Evolutionary conservation across 441 rosid genomes (phyloP), one percentile per base, ranked within the genome.

Genomic region (Erodium moschatum): DNA sequence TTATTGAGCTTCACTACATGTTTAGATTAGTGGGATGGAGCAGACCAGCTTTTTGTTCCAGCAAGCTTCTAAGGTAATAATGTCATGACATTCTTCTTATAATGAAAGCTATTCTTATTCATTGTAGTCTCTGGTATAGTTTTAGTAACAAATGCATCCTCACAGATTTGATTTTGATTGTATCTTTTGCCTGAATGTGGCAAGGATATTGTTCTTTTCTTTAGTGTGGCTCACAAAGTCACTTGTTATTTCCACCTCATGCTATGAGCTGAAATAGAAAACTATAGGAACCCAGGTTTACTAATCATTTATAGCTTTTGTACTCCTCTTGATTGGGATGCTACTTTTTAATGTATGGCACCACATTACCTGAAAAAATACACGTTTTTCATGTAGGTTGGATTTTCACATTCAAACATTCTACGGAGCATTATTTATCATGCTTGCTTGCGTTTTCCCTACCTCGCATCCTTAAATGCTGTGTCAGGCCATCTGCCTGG

Each of bases 1-100:
- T 60, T 60, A 72, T 67, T 38, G 15, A 24, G 69, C 50, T 62
- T 33, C 69, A 31, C 29, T 50, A 18, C 15, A 63, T 64, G 71
- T 68, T 65, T 69, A 94, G 97, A 94, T 94, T 76, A 94, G 98
- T 81, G 98, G 97, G 72, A 91, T 94, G 98, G 97, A 94, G 82
- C 97, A 94, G 83, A 91, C 95, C 48, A 94, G 97, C 80, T 91
- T 91, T 78, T 84, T 94, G 66, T 94, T 91, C 84, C 98, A 91
- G 82, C 98, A 94, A 81, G 96, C 98, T 72, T 94, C 96, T 46
- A 91, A 94, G 98, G 98, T 91, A 81, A 68, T 67, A 21, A 10
- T 60, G 21, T 60, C 31, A 9, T 60, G 8, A 21, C 8, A 10
- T 8, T 60, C 13, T 21, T 20, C 5, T 21, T 20, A 12, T 21